Base-by-base conservation (phyloP, 805 yeast species). In the Blastobotrys robertii region DNA sequence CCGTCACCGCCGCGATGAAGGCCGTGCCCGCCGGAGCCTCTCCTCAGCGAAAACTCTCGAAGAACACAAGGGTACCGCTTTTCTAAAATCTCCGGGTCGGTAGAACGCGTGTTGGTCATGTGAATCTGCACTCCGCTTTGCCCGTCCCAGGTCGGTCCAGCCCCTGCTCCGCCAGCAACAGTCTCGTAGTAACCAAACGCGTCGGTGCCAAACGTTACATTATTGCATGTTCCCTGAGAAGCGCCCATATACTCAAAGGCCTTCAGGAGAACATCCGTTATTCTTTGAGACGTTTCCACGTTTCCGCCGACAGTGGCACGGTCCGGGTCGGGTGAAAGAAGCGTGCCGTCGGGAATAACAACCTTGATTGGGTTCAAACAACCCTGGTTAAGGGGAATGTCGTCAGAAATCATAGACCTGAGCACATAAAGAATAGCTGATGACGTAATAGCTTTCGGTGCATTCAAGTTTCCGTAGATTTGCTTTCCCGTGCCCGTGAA, bases 221-320 rank as follows among this genome's bases (percentile, higher is more conserved):
- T 92, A 63, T 92, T 90, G 61, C 95, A 85, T 46, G 92, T 87
- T 35, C 97, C 96, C 64, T 90, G 97, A 1, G 97, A 87, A 50
- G 87, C 96, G 2, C 97, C 97, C 67, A 86, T 83, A 4, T 87
- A 86, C 47, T 75, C 72, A 59, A 92, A 87, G 0, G 97, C 92
- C 54, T 80, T 81, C 55, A 90, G 68, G 34, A 92, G 76, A 2
- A 84, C 90, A 62, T 88, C 97, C 0, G 95, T 87, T 38, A 92
- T 78, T 53, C 97, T 73, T 62, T 92, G 97, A 1, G 96, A 82
- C 1, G 97, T 90, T 64, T 88, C 82, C 6, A 90, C 97, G 60
- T 90, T 90, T 7, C 96, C 96, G 37, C 88, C 92, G 13, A 90
- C 97, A 31, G 86, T 94, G 1, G 97, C 98, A 38, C 94, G 90